A percentile compares a stretch with the other conserved stretches of the same genome.
Evolutionary conservation across 306 rosid species (phyloP).

Genomic region (Vicia sativa): DNA sequence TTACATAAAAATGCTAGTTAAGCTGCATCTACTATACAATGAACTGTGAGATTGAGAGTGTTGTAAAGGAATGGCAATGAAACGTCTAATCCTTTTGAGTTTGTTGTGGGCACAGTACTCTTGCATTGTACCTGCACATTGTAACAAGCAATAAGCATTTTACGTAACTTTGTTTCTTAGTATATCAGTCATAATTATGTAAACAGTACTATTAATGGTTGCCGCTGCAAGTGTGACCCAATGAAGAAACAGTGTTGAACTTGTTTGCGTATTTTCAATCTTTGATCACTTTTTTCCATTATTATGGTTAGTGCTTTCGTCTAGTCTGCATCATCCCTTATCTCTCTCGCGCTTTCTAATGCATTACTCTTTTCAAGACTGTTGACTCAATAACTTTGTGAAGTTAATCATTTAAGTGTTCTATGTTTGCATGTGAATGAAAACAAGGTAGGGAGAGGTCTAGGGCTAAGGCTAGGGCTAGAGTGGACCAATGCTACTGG

Average conservation of each 20-base stretch:
- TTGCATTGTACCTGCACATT: no score
- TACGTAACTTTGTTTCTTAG: no score
- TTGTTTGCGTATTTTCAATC: conserved; percentile 30
- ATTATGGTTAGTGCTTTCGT: conserved; percentile 34
- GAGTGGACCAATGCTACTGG: conserved; percentile 17
- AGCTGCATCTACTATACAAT: no score
- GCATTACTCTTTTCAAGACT: conserved; percentile 5
- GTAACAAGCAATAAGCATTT: no score
- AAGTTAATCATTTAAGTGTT: background rate
- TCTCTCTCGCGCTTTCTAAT: conserved; percentile 22
- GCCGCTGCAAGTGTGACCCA: conserved; percentile 19
- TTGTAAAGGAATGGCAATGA: background rate
- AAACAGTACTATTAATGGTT: no score
- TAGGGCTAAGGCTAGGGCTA: background rate
- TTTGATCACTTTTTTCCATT: conserved; percentile 24
- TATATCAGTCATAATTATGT: no score
- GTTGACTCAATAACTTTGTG: conserved; percentile 17
- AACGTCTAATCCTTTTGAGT: background rate
- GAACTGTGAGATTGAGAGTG: background rate
- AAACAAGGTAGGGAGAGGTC: background rate
- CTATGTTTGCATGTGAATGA: background rate
- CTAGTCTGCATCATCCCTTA: conserved; percentile 49
- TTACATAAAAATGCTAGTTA: no score
- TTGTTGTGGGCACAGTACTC: background rate
- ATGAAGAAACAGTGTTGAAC: conserved; percentile 32